Conservation (phyloP, 2,329 filamentous ascomycete species). For the Aureobasidium sp. region DNA sequence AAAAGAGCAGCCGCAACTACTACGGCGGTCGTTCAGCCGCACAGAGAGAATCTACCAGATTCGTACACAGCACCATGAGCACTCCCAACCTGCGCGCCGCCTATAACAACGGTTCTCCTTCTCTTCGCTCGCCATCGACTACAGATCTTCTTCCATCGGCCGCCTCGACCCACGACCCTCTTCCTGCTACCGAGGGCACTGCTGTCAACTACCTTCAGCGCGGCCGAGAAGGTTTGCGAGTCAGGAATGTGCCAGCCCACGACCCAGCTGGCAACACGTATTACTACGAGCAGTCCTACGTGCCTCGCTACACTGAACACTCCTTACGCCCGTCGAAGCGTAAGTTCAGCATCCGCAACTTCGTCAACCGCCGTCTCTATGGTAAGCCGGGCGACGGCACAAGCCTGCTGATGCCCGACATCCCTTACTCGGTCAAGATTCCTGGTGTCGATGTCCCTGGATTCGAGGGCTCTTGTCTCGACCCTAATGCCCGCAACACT, state of each 20-base stretch:
- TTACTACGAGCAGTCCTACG: neutral
- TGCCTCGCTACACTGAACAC: neutral
- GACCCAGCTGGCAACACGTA: neutral
- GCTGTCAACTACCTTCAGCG: neutral
- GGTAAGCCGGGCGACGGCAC: neutral
- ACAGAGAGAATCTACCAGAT: conserved; percentile 5
- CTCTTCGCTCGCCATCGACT: neutral
- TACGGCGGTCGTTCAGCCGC: conserved; percentile 4
- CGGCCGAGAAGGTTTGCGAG: neutral
- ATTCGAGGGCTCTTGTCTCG: no score
- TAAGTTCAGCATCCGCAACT: neutral
- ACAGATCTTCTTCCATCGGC: neutral
- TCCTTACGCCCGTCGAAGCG: conserved; percentile 1
- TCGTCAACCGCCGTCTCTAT: neutral
- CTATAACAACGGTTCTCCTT: neutral
- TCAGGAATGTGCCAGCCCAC: neutral
- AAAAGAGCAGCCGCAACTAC: neutral
- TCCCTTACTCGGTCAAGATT: neutral
- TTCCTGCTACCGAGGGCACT: neutral
- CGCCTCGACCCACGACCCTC: neutral
- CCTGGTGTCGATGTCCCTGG: neutral
- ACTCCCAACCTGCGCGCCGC: neutral
- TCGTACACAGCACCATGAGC: neutral
- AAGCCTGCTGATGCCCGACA: neutral
- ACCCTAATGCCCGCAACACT: neutral